Conservation (phyloP, 257 asterid species). For the Petunia secreta region DNA sequence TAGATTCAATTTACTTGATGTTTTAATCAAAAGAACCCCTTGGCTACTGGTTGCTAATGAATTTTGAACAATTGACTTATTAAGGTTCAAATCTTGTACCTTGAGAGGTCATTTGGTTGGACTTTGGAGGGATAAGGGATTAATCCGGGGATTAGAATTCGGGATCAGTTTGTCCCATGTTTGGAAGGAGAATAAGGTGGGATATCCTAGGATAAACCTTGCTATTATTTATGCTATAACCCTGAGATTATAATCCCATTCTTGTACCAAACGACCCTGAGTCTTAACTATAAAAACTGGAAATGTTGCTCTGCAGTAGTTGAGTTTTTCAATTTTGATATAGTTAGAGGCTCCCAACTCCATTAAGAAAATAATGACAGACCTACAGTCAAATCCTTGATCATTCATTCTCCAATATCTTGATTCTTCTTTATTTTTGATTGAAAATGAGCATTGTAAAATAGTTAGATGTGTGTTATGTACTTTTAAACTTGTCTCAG, state of each 20-base stretch:
- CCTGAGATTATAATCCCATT: too few relatives aligned
- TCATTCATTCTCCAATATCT: neutral
- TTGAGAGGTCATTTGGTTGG: too few relatives aligned
- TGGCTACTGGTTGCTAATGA: neutral
- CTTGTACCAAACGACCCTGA: neutral
- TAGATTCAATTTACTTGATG: neutral
- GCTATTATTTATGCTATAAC: too few relatives aligned
- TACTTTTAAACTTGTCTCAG: neutral
- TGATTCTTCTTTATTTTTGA: neutral
- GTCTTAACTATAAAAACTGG: neutral
- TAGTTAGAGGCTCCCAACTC: neutral
- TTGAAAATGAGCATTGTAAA: neutral
- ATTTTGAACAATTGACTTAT: slow-evolving; percentile 1
- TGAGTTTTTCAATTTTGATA: neutral
- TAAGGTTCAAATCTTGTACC: neutral
- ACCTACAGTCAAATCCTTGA: neutral
- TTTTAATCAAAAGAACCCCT: slow-evolving; percentile 2
- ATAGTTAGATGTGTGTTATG: neutral
- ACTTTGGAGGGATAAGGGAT: too few relatives aligned
- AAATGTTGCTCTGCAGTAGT: neutral
- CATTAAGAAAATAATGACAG: neutral
- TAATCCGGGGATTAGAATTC: too few relatives aligned
- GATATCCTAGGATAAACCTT: too few relatives aligned
- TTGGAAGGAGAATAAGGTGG: too few relatives aligned
- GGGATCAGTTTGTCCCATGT: too few relatives aligned